Percentiles rank a stretch among this genome's conserved stretches.
These are phyloP conservation scores for Serendipita sp. DNA, from an alignment of 768 basidiomycete species.

Conservation along the genomic window DNA sequence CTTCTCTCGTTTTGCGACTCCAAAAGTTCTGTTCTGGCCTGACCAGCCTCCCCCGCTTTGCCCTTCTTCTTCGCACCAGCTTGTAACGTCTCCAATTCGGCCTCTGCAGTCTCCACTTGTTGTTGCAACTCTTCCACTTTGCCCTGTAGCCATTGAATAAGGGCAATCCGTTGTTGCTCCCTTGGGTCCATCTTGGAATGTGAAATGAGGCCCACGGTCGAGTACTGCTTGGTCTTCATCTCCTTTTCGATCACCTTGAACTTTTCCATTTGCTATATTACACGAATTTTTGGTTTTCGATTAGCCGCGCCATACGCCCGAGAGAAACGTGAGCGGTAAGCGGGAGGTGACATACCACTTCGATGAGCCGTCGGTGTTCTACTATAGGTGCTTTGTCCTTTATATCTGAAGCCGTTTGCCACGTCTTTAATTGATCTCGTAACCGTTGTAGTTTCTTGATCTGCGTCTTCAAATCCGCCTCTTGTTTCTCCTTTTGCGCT, in stretches of 20 bases:
- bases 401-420: conserved; percentile 95
- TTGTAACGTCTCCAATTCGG: conserved; percentile 79
- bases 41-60: conserved; percentile 44
- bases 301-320: background rate
- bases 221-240: conserved; percentile 99
- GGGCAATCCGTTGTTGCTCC: conserved; percentile 86
- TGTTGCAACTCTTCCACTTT: conserved; percentile 84
- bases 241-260: conserved; percentile 99
- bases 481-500: conserved; percentile 97
- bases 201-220: conserved; percentile 92
- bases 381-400: conserved; percentile 90
- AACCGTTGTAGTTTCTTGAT: conserved; percentile 87
- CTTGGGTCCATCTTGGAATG: conserved; percentile 91
- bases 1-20: conserved; percentile 83
- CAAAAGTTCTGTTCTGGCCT: conserved; percentile 64
- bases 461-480: conserved; percentile 90
- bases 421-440: conserved; percentile 82
- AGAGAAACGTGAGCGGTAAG: background rate
- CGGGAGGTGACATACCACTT: conserved; percentile 47
- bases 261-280: conserved; percentile 94
- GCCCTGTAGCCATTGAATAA: conserved; percentile 63
- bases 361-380: conserved; percentile 90
- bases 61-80: conserved; percentile 61
- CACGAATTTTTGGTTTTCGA: background rate
- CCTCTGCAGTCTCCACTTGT: conserved; percentile 88